Percentiles rank a stretch among this genome's conserved stretches.
Conservation (phyloP, 768 basidiomycete species). For the Lentinula lateritia region DNA sequence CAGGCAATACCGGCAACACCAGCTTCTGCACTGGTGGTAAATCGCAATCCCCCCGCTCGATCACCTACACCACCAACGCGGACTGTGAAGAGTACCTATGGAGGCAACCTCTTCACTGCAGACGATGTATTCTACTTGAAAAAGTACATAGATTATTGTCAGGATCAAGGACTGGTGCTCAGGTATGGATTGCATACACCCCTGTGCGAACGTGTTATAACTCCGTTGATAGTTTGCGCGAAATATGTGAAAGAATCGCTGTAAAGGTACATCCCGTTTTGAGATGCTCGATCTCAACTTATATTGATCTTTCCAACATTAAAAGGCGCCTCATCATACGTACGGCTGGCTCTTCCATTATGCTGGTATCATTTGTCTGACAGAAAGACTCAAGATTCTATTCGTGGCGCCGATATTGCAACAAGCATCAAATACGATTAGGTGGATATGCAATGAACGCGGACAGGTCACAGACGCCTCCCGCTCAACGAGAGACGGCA, state of each 20-base stretch:
- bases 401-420: conserved; percentile 89
- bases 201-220: background rate
- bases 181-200: conserved; percentile 37
- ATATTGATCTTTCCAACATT: conserved; percentile 7
- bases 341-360: conserved; percentile 26
- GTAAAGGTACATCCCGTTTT: conserved; percentile 50
- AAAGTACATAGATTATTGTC: conserved; percentile 87
- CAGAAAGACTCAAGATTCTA: conserved; percentile 53
- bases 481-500: conserved; percentile 33
- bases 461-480: conserved; percentile 39
- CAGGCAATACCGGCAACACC: conserved; percentile 62
- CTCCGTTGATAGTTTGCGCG: conserved; percentile 46
- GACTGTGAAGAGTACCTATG: conserved; percentile 85
- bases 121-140: conserved; percentile 82
- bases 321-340: conserved; percentile 85
- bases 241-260: conserved; percentile 85
- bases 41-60: conserved; percentile 63
- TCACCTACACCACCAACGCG: conserved; percentile 82
- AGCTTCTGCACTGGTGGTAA: conserved; percentile 60
- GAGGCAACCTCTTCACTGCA: conserved; percentile 81
- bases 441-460: conserved; percentile 78
- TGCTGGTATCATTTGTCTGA: conserved; percentile 1
- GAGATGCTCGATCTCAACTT: background rate
- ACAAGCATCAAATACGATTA: conserved; percentile 88
- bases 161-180: conserved; percentile 78